A percentile compares a stretch with the other conserved stretches of the same genome.
phyloP scores from a whole-genome alignment of 129 eudicot species.

The Tanacetum coccineum region DNA sequence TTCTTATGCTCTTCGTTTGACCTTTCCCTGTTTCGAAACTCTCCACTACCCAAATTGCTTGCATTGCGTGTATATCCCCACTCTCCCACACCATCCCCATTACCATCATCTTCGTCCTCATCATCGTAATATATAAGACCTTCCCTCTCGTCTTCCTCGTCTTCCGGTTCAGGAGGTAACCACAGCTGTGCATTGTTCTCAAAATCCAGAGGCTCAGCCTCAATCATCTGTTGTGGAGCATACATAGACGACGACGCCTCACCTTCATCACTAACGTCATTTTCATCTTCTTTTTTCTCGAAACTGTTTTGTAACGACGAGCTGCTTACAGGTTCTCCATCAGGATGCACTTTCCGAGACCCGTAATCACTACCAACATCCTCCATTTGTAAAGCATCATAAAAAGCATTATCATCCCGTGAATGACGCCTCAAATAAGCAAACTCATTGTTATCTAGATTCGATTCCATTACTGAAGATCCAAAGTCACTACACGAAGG shows the following conservation, averaged over 20 bases:
- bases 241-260: conserved; percentile 69
- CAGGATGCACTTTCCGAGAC: conserved; percentile 65
- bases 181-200: conserved; percentile 95
- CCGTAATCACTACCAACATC: conserved; percentile 30
- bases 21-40: conserved; percentile 63
- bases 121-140: conserved; percentile 67
- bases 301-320: conserved; percentile 44
- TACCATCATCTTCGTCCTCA: conserved; percentile 58
- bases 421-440: conserved; percentile 43
- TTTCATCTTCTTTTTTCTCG: conserved; percentile 45
- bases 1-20: conserved; percentile 90
- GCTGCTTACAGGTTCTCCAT: conserved; percentile 56
- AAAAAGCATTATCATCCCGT: conserved; percentile 39
- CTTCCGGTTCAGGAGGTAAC: conserved; percentile 99
- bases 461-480: conserved; percentile 48
- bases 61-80: conserved; percentile 47
- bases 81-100: conserved; percentile 77
- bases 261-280: conserved; percentile 62
- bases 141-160: conserved; percentile 93
- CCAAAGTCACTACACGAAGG: conserved; percentile 29
- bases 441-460: conserved; percentile 36
- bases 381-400: conserved; percentile 38
- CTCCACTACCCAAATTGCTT: conserved; percentile 76
- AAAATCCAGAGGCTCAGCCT: conserved; percentile 79
- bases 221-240: conserved; percentile 51